Evolutionary conservation across 2,329 filamentous ascomycete species (phyloP).

Genomic region (Exutisphaerella laricina): DNA sequence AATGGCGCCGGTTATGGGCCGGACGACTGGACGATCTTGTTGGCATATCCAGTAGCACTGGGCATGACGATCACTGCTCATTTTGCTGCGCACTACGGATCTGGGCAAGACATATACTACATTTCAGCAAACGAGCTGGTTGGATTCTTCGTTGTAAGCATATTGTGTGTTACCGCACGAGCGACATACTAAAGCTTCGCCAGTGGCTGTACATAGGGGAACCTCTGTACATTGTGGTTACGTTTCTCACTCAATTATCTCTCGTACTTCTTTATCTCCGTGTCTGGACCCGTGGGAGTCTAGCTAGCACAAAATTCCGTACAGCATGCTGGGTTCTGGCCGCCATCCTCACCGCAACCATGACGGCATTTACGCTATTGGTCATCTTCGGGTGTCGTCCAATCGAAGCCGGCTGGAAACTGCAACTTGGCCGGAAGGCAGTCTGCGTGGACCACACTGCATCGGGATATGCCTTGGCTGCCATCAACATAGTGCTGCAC

Average conservation of each 20-base stretch:
- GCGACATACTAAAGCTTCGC: background rate
- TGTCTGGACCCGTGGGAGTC: slow-evolving; percentile 7
- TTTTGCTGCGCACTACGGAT: slow-evolving; percentile 5
- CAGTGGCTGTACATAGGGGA: slow-evolving; percentile 16
- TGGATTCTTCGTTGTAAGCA: slow-evolving; percentile 2
- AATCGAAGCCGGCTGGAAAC: slow-evolving; percentile 10
- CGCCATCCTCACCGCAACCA: slow-evolving; percentile 1
- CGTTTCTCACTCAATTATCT: slow-evolving; percentile 13
- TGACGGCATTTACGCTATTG: slow-evolving; percentile 7
- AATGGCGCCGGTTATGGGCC: slow-evolving; percentile 7
- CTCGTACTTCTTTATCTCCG: slow-evolving; percentile 17
- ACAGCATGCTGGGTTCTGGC: slow-evolving; percentile 8
- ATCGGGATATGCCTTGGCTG: slow-evolving; percentile 9
- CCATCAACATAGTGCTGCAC: slow-evolving; percentile 12
- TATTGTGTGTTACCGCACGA: background rate
- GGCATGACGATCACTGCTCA: slow-evolving; percentile 6
- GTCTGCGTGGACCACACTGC: slow-evolving; percentile 11
- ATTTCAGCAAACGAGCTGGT: background rate
- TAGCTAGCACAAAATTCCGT: slow-evolving; percentile 7
- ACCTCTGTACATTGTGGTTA: slow-evolving; percentile 13
- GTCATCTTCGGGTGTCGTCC: slow-evolving; percentile 14
- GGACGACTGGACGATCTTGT: slow-evolving; percentile 7
- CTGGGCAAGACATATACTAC: slow-evolving; percentile 5
- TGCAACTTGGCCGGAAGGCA: slow-evolving; percentile 7
- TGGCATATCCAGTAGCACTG: slow-evolving; percentile 1